Conservation (phyloP, 2,329 filamentous ascomycete species). For the Sporothrix inflata region DNA sequence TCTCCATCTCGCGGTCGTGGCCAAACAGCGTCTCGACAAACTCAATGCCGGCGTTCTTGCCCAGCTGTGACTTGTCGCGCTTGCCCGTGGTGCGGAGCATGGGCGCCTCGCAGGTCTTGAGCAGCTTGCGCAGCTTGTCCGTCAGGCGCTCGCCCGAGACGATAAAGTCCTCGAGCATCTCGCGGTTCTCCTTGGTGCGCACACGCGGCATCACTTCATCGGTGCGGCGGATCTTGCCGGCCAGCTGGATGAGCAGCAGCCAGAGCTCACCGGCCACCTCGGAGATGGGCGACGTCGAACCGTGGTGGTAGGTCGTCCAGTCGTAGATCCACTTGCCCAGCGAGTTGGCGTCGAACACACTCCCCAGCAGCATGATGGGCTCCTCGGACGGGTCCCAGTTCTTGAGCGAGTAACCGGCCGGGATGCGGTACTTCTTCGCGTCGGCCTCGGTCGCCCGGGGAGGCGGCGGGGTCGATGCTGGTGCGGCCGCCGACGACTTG, state of each 20-base stretch:
- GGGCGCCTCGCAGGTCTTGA: conserved; percentile 89
- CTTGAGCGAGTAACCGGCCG: conserved; percentile 89
- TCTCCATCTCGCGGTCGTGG: conserved; percentile 83
- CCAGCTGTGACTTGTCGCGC: conserved; percentile 75
- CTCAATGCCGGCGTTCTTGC: conserved; percentile 89
- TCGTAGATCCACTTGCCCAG: conserved; percentile 99
- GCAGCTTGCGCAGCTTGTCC: conserved; percentile 79
- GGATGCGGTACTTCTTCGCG: conserved; percentile 71
- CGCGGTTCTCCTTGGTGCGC: conserved; percentile 70
- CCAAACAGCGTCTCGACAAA: conserved; percentile 97
- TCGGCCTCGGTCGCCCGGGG: conserved; percentile 62
- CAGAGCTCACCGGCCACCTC: conserved; percentile 94
- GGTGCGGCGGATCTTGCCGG: conserved; percentile 89
- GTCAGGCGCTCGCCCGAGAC: conserved; percentile 85
- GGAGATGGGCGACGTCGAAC: conserved; percentile 78
- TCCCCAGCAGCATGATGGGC: conserved; percentile 90
- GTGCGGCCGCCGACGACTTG: conserved; percentile 37
- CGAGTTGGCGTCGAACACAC: conserved; percentile 96
- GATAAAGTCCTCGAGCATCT: conserved; percentile 88
- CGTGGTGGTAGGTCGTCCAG: conserved; percentile 94
- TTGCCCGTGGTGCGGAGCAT: conserved; percentile 87
- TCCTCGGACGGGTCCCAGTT: conserved; percentile 97
- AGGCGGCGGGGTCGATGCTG: conserved; percentile 40
- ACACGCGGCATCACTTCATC: conserved; percentile 77
- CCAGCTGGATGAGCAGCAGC: conserved; percentile 90